Evolutionary conservation across 148 eudicot genomes (phyloP), one percentile per base, ranked within the genome.

Genomic region (Rhododendron mucronatum): DNA sequence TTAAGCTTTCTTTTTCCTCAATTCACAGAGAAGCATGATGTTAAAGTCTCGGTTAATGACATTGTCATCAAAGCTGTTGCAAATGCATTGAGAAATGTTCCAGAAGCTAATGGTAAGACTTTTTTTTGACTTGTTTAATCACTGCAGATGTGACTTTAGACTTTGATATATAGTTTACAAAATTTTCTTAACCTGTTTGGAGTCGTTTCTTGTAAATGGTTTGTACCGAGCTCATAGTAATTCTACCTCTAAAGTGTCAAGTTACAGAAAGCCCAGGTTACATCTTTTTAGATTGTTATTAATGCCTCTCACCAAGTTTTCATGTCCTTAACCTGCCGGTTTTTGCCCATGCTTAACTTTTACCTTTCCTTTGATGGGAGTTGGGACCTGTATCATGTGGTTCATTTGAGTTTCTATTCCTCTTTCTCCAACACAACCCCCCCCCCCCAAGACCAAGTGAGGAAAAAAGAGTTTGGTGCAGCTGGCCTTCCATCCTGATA

Each of bases 61-160:
- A 93, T 97, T 85, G 94, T 97, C 87, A 95, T 97, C 88, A 97
- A 97, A 90, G 98, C 97, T 87, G 99, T 97, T 89, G 99, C 99
- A 85, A 86, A 89, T 59, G 98, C 99, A 44, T 88, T 97, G 85
- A 94, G 93, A 84, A 97, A 93, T 87, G 98, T 97, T 73, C 96
- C 98, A 51, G 93, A 92, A 83, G 98, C 99, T 82, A 97, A 97
- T 91, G 98, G 99, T 97, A 91, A 90, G 90, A 85, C 45, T 16
- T 76, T 86, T 82, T 33, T 67, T 39, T 37, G 76, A 73, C 37
- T 81, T 61, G 30, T 53, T 15, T 61, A 55, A 41, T 71, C 23
- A 45, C 74, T 39, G 84, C 57, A 82, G 84, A 55, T 80, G 5
- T 69, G 12, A 20, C 6, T 67, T 20, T 18, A 83, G 9, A 33